Conservation (phyloP, 192 early-diverging fungal genomes). For the Coemansia sp. region DNA sequence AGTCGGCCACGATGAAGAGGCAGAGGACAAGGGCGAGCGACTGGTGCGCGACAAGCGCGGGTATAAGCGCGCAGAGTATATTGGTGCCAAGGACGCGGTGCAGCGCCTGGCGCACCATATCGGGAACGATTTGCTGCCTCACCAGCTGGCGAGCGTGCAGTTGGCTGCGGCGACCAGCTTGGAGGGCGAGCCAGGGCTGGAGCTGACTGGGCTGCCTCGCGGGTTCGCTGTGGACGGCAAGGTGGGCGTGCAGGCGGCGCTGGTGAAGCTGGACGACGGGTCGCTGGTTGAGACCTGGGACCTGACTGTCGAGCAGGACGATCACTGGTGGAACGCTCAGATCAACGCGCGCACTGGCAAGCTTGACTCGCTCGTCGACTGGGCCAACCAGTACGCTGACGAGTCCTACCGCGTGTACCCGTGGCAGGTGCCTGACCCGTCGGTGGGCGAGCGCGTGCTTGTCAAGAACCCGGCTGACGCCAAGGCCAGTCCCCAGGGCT, state of each 20-base stretch:
- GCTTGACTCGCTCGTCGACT: constrained; percentile 75
- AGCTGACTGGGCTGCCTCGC: constrained; percentile 5
- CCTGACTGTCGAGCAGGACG: constrained; percentile 74
- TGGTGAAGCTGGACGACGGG: constrained; percentile 63
- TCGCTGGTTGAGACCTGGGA: constrained; percentile 77
- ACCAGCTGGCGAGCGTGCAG: constrained; percentile 30
- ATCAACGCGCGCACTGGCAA: constrained; percentile 63
- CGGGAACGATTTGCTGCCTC: constrained; percentile 57
- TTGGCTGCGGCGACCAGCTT: constrained; percentile 25
- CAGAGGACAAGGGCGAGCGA: constrained; percentile 16
- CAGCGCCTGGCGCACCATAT: constrained; percentile 64
- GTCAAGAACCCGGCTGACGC: constrained; percentile 60
- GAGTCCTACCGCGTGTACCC: constrained; percentile 80
- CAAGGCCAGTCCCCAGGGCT: constrained; percentile 76
- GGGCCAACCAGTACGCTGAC: constrained; percentile 56
- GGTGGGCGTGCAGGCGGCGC: constrained; percentile 65
- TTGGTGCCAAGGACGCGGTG: constrained; percentile 68
- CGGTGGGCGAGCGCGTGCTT: constrained; percentile 63
- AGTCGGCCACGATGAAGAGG: not conserved
- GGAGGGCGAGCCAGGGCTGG: constrained; percentile 38
- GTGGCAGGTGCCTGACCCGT: constrained; percentile 78
- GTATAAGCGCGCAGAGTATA: constrained; percentile 12
- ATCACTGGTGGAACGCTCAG: constrained; percentile 80
- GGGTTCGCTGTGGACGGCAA: constrained; percentile 40
- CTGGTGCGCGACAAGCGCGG: not conserved